phyloP scores from a whole-genome alignment of 352 stramenopile genomes.

The Hyaloperonospora arabidopsidis region DNA sequence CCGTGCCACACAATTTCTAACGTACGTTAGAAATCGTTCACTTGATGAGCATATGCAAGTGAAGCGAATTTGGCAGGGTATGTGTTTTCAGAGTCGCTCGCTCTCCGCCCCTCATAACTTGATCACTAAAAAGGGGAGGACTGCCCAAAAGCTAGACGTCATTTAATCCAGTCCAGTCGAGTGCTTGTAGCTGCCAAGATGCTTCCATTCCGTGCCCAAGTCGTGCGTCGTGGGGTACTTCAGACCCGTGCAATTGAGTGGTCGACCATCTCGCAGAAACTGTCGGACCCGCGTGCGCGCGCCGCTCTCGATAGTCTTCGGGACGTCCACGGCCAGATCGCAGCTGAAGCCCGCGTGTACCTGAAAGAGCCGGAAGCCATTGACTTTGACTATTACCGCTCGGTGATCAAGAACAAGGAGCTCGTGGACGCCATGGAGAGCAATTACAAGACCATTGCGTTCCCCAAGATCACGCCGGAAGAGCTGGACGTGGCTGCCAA shows the following conservation, averaged over 20 bases:
- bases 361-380: conserved; percentile 76
- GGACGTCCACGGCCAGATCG: conserved; percentile 72
- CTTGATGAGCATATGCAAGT: no score
- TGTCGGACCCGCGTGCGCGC: conserved; percentile 67
- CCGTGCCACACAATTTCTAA: no score
- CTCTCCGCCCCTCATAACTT: conserved; percentile 24
- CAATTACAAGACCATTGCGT: conserved; percentile 83
- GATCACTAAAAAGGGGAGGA: conserved; percentile 14
- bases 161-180: no score
- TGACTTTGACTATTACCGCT: conserved; percentile 84
- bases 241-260: neutral
- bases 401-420: conserved; percentile 84
- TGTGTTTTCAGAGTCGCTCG: conserved; percentile 9
- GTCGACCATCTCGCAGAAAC: conserved; percentile 51
- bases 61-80: no score
- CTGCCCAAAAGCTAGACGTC: no score
- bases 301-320: conserved; percentile 71
- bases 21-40: no score
- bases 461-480: conserved; percentile 67
- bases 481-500: conserved; percentile 51
- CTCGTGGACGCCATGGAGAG: conserved; percentile 76
- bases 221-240: conserved; percentile 10
- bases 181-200: conserved; percentile 34
- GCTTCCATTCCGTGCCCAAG: conserved; percentile 70
- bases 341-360: conserved; percentile 58